phyloP scores from a whole-genome alignment of 2,329 filamentous ascomycete genomes.

The Graphium sp. region DNA sequence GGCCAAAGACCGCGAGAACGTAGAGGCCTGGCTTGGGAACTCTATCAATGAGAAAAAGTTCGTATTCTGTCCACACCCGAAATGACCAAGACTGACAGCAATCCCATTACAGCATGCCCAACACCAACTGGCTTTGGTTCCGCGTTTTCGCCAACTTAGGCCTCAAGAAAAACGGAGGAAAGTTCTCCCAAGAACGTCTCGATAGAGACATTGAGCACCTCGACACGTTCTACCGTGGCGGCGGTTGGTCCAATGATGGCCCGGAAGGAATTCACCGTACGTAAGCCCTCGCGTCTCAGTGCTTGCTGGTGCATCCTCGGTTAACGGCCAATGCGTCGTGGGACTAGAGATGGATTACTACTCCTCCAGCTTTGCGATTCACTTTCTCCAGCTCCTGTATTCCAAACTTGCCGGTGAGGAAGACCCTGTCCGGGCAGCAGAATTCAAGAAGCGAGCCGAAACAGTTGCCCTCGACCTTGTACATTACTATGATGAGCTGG shows the following conservation, averaged over 20 bases:
- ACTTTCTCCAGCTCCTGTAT: slow-evolving; percentile 64
- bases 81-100: slow-evolving; percentile 16
- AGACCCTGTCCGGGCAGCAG: slow-evolving; percentile 47
- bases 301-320: background rate
- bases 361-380: slow-evolving; percentile 67
- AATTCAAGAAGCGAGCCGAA: slow-evolving; percentile 53
- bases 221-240: slow-evolving; percentile 67
- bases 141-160: slow-evolving; percentile 71
- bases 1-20: slow-evolving; percentile 43
- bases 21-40: slow-evolving; percentile 57
- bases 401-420: slow-evolving; percentile 51
- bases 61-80: slow-evolving; percentile 4
- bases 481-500: slow-evolving; percentile 61
- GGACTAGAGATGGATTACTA: slow-evolving; percentile 69
- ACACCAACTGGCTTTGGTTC: slow-evolving; percentile 63
- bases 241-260: slow-evolving; percentile 70
- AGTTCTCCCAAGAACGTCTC: slow-evolving; percentile 51
- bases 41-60: slow-evolving; percentile 62
- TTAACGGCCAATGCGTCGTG: too few species aligned
- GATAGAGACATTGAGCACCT: slow-evolving; percentile 63
- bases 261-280: slow-evolving; percentile 56
- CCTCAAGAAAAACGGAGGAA: slow-evolving; percentile 56
- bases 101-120: slow-evolving; percentile 44
- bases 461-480: slow-evolving; percentile 53
- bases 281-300: slow-evolving; percentile 7